phyloP scores from a whole-genome alignment of 2,329 filamentous ascomycete species.

The Spiromastix sp. region DNA sequence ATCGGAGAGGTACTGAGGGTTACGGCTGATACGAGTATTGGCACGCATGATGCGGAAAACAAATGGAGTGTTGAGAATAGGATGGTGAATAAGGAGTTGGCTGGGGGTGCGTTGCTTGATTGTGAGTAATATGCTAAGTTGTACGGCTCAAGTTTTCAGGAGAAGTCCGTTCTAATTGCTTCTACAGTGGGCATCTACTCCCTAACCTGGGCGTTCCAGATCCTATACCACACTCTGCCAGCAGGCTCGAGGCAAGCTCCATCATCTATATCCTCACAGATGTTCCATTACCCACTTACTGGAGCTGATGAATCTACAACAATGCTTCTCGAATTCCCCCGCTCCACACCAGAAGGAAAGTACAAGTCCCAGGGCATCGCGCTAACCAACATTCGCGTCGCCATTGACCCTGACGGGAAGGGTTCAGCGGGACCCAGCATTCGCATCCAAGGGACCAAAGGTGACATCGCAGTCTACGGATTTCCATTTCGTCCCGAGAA shows the following conservation, averaged over 20 bases:
- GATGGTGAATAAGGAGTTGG: slow-evolving; percentile 74
- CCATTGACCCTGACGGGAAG: slow-evolving; percentile 51
- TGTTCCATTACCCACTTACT: slow-evolving; percentile 61
- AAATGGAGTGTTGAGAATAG: slow-evolving; percentile 54
- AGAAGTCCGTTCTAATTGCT: neutral
- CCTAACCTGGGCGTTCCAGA: slow-evolving; percentile 84
- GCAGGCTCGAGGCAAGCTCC: slow-evolving; percentile 54
- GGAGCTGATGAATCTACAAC: slow-evolving; percentile 71
- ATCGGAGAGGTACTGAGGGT: slow-evolving; percentile 51
- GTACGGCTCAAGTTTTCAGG: neutral
- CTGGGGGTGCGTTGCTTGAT: slow-evolving; percentile 73
- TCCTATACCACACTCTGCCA: slow-evolving; percentile 69
- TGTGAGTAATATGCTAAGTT: slow-evolving; percentile 29
- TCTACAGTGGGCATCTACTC: slow-evolving; percentile 65
- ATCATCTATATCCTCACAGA: slow-evolving; percentile 51
- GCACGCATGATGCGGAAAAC: slow-evolving; percentile 46
- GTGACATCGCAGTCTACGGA: slow-evolving; percentile 71
- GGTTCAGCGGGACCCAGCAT: slow-evolving; percentile 55
- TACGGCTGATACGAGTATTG: slow-evolving; percentile 52
- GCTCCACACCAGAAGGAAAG: slow-evolving; percentile 34
- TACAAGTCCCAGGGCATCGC: slow-evolving; percentile 60
- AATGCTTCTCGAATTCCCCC: slow-evolving; percentile 66
- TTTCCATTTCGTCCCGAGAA: slow-evolving; percentile 59
- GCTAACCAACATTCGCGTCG: slow-evolving; percentile 53
- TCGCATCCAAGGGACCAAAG: slow-evolving; percentile 68